These are phyloP conservation scores for Talaromyces sp. DNA, from an alignment of 2,329 filamentous ascomycete genomes.

Conservation along the genomic window DNA sequence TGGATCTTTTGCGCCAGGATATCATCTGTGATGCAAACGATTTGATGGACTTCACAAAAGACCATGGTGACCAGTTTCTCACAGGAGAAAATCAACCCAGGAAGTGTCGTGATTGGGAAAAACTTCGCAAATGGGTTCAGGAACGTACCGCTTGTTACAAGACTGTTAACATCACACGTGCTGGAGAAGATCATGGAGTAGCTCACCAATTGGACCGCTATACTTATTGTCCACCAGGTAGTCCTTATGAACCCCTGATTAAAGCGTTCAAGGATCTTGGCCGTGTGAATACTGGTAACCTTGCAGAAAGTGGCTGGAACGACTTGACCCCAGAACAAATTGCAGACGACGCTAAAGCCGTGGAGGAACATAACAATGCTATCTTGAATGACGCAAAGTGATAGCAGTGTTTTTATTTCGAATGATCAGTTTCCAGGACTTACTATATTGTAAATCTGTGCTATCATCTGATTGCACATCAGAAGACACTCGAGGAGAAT, in stretches of 20 bases:
- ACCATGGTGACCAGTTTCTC: constrained; percentile 5
- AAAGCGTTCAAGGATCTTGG: constrained; percentile 5
- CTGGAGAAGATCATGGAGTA: constrained; percentile 11
- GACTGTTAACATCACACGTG: constrained; percentile 12
- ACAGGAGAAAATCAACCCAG: background rate
- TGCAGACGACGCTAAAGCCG: background rate
- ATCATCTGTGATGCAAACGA: constrained; percentile 6
- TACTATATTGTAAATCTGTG: background rate
- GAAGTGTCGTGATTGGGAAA: constrained; percentile 12
- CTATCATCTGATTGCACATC: background rate
- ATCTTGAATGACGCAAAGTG: constrained; percentile 2
- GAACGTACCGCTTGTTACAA: constrained; percentile 11
- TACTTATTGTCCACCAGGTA: constrained; percentile 11
- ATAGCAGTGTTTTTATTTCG: background rate
- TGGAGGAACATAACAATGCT: constrained; percentile 6
- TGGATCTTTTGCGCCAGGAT: constrained; percentile 12
- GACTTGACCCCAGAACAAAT: constrained; percentile 1
- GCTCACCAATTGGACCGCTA: constrained; percentile 11
- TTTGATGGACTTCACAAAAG: background rate
- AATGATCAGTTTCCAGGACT: background rate
- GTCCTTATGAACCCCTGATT: constrained; percentile 8
- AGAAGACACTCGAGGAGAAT: background rate
- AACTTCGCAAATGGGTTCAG: constrained; percentile 1
- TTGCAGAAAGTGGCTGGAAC: background rate
- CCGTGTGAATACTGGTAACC: constrained; percentile 3